Evolutionary conservation across 805 yeast genomes (phyloP), one percentile per base, ranked within the genome.

Genomic region (Zygoascus ofunaensis): DNA sequence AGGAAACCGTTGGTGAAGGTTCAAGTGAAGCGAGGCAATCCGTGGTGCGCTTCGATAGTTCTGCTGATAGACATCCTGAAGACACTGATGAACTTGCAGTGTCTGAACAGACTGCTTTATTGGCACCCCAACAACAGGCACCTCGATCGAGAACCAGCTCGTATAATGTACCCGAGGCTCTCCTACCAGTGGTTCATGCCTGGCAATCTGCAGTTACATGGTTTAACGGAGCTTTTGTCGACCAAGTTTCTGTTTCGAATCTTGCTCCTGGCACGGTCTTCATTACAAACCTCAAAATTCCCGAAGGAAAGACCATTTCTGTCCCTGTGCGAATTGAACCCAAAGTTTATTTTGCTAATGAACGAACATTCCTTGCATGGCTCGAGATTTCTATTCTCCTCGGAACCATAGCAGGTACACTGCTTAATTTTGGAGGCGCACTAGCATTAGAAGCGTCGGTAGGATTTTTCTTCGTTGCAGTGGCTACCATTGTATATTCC

Each of bases 301-400:
- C 98, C 19, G 79, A 83, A 35, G 98, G 97, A 1, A 89, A 87
- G 64, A 73, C 75, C 37, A 85, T 92, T 47, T 78, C 87, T 57
- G 92, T 92, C 5, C 98, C 97, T 2, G 94, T 92, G 33, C 77
- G 98, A 57, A 89, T 92, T 32, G 98, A 92, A 65, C 98, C 98
- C 47, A 92, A 92, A 68, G 98, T 92, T n/a, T 92, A 92, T 62
- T 92, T 92, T 65, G 98, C 98, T 4, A 87, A 94, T 20, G 98
- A 92, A 64, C 79, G 98, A 67, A 92, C 98, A 0, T 90, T 80
- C 59, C 71, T 92, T 50, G 77, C 94, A 34, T 92, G 98, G 98
- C 68, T 90, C 45, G 89, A 95, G 34, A 86, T 92, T 54, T 85
- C 92, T 5, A 77, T 92, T 71, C 70, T 90, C 36, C 71, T 92